phyloP scores from a whole-genome alignment of 2,329 filamentous ascomycete genomes.

The Pseudogymnoascus sp. region DNA sequence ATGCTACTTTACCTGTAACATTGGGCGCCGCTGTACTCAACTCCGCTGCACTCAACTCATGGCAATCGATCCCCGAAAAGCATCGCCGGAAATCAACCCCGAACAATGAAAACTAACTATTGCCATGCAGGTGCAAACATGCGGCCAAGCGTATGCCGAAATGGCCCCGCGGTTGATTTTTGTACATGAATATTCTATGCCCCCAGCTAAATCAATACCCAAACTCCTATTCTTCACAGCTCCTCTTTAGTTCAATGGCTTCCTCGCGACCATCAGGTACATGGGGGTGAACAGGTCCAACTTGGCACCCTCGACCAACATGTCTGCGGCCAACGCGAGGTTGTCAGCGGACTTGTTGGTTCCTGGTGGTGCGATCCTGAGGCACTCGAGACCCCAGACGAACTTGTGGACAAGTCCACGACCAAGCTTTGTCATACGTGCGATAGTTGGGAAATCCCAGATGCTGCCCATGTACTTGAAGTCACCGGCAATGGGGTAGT shows the following conservation, averaged over 20 bases:
- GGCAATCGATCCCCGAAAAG: constrained; percentile 2
- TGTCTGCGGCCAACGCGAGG: constrained; percentile 74
- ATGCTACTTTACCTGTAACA: not conserved
- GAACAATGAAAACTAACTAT: constrained; percentile 3
- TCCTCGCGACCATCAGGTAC: constrained; percentile 93
- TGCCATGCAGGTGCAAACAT: constrained; percentile 3
- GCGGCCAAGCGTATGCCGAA: not conserved
- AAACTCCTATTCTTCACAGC: not conserved
- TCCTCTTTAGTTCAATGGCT: constrained; percentile 45
- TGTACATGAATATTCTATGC: constrained; percentile 8
- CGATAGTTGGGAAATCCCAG: constrained; percentile 74
- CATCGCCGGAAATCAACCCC: constrained; percentile 7
- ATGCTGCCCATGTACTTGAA: constrained; percentile 75
- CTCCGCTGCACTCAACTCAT: not conserved
- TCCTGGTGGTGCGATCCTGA: constrained; percentile 70
- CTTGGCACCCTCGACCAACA: constrained; percentile 76
- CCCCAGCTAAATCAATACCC: constrained; percentile 1
- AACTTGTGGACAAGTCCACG: constrained; percentile 69
- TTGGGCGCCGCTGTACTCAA: not conserved
- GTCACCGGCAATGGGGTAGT: constrained; percentile 83
- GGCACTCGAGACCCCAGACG: constrained; percentile 66
- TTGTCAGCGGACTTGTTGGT: constrained; percentile 95
- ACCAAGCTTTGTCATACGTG: constrained; percentile 83
- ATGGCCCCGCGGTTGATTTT: constrained; percentile 1
- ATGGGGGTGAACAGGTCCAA: constrained; percentile 96